Evolutionary conservation across 176 grass and related monocot species (phyloP).

Genomic region (Pharus latifolius): DNA sequence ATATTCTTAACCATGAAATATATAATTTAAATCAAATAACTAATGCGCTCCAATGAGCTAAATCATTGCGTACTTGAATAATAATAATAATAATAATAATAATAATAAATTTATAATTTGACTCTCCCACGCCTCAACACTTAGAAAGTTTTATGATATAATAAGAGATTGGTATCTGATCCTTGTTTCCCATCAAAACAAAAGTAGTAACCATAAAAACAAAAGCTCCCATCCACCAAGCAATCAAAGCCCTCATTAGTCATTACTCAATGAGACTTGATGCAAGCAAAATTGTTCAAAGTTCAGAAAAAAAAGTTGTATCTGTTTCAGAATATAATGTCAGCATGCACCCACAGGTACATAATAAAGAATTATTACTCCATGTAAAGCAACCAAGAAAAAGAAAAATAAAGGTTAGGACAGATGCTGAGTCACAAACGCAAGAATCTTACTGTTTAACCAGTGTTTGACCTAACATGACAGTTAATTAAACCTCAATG

Average conservation of each 20-base stretch:
- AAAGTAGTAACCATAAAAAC: not conserved
- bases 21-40: not conserved
- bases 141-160: not conserved
- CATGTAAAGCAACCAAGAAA: not conserved
- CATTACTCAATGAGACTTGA: not conserved
- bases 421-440: not conserved
- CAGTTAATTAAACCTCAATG: too few relatives aligned
- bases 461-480: not conserved
- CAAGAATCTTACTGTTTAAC: not conserved
- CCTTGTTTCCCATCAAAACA: constrained; percentile 10
- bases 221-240: not conserved
- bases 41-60: not conserved
- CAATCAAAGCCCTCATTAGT: not conserved
- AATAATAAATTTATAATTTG: not conserved
- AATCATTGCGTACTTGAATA: not conserved
- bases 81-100: too few relatives aligned
- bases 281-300: constrained; percentile 14
- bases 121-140: not conserved
- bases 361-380: not conserved
- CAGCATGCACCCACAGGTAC: constrained; percentile 8
- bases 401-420: constrained; percentile 26
- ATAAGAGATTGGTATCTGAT: constrained; percentile 17
- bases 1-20: not conserved
- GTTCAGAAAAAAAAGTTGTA: not conserved
- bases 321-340: constrained; percentile 9